Evolutionary conservation across 2,329 filamentous ascomycete genomes (phyloP).

Genomic region (Colletotrichum musicola): DNA sequence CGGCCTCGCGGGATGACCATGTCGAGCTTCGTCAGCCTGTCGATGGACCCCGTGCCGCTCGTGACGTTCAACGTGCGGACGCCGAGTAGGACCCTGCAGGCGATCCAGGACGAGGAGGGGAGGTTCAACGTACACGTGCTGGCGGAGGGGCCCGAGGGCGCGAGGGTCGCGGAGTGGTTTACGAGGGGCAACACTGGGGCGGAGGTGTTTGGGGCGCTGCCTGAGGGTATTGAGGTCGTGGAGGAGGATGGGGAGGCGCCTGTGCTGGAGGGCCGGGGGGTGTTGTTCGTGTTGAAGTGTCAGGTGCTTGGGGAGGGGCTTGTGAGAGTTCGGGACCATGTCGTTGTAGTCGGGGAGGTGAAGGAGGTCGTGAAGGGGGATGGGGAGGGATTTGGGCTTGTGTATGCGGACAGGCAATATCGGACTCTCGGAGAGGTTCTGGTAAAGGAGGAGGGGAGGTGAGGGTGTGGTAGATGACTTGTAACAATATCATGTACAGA

Average conservation of each 20-base stretch:
- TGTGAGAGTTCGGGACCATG: conserved; percentile 63
- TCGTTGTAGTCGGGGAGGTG: conserved; percentile 66
- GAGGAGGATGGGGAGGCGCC: conserved; percentile 49
- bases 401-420: conserved; percentile 64
- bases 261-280: conserved; percentile 62
- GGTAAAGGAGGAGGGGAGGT: conserved; percentile 32
- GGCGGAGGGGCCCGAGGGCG: conserved; percentile 60
- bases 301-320: conserved; percentile 58
- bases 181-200: conserved; percentile 60
- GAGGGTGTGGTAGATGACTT: background rate
- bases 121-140: conserved; percentile 70
- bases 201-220: conserved; percentile 54
- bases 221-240: conserved; percentile 34
- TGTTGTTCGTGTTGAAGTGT: conserved; percentile 63
- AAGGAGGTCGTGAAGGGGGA: conserved; percentile 54
- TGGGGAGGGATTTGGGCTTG: conserved; percentile 56
- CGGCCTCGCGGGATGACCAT: conserved; percentile 67
- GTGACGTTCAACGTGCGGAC: conserved; percentile 70
- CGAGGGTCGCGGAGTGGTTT: conserved; percentile 64
- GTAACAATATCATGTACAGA: conserved; percentile 25
- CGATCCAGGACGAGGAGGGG: conserved; percentile 55
- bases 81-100: conserved; percentile 68
- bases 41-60: conserved; percentile 63
- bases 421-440: conserved; percentile 56
- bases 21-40: conserved; percentile 70